These are phyloP conservation scores for Camelina hispida DNA, from an alignment of 345 rosid species.

Conservation along the genomic window DNA sequence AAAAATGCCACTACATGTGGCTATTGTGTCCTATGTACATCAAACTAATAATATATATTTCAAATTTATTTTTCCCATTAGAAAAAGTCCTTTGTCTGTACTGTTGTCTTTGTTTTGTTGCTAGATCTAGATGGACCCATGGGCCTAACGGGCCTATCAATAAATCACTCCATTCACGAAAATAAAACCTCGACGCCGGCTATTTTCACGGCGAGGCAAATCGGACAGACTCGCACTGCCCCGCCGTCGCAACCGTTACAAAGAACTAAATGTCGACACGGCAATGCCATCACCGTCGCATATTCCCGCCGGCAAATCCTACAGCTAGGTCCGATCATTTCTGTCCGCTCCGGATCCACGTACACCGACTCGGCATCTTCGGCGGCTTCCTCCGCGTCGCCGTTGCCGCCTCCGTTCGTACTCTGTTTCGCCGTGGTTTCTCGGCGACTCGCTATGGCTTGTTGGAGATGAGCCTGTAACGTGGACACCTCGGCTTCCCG, in stretches of 20 bases:
- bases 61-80: background rate
- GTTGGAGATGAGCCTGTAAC: conserved; percentile 73
- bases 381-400: background rate
- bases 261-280: conserved; percentile 78
- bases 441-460: conserved; percentile 53
- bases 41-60: background rate
- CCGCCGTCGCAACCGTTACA: conserved; percentile 67
- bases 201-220: conserved; percentile 57
- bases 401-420: background rate
- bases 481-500: conserved; percentile 72
- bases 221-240: conserved; percentile 62
- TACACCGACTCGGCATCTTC: conserved; percentile 76
- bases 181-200: conserved; percentile 71
- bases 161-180: conserved; percentile 13
- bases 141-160: conserved; percentile 7
- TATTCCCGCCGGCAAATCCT: conserved; percentile 54
- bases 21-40: background rate
- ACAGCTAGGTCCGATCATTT: conserved; percentile 48
- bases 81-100: background rate
- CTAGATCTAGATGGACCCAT: background rate
- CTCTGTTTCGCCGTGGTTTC: background rate
- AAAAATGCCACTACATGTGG: conserved; percentile 9
- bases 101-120: background rate
- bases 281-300: conserved; percentile 75
- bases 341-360: conserved; percentile 6